A percentile compares a stretch with the other conserved stretches of the same genome.
Evolutionary conservation across 2,329 filamentous ascomycete species (phyloP).

Genomic region (Colletotrichum viniferum): DNA sequence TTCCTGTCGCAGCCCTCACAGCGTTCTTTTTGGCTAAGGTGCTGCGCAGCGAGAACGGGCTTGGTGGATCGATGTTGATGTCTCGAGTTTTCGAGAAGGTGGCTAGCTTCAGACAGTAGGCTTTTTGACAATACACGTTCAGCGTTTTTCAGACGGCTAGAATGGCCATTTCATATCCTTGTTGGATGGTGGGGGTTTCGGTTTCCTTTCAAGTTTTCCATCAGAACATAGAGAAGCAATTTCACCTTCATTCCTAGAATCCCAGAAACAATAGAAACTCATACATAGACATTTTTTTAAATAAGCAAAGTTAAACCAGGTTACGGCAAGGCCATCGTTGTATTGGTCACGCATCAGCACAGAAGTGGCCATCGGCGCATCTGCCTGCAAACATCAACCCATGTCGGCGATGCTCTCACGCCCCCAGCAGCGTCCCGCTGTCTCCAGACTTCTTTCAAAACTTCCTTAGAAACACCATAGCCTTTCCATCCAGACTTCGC

Average conservation of each 20-base stretch:
- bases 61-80: neutral
- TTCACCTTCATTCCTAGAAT: neutral
- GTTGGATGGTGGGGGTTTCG: fast-evolving
- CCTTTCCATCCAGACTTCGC: neutral
- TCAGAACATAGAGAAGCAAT: neutral
- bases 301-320: fast-evolving
- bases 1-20: conserved; percentile 2
- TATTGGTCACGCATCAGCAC: neutral
- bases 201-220: neutral
- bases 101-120: neutral
- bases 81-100: neutral
- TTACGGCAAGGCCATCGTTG: neutral
- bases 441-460: neutral
- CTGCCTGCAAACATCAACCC: neutral
- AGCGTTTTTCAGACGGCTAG: neutral
- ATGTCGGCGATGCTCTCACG: neutral
- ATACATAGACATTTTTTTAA: neutral
- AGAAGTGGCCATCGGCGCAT: neutral
- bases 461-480: neutral
- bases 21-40: neutral
- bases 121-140: neutral
- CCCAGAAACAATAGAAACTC: neutral
- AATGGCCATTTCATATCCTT: neutral
- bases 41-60: neutral
- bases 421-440: neutral